Evolutionary conservation across 345 rosid species (phyloP).

Genomic region (Passiflora organensis): DNA sequence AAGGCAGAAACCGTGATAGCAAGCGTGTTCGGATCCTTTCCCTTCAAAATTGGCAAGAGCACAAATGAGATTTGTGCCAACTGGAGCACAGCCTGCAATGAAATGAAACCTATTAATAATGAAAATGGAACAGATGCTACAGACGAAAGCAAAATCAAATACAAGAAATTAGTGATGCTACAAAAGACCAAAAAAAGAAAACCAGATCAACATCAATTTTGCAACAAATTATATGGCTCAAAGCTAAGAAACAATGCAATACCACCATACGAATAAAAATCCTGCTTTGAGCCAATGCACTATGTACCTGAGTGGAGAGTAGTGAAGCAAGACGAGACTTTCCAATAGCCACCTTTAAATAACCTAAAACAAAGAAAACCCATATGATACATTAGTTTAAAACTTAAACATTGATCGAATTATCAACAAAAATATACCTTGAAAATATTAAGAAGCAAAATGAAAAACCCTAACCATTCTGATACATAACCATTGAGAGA

Average conservation of each 20-base stretch:
- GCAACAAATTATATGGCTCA: too few species aligned
- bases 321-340: slow-evolving; percentile 34
- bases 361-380: slow-evolving; percentile 24
- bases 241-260: neutral
- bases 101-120: neutral
- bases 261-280: neutral
- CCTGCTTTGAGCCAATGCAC: neutral
- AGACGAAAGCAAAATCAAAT: neutral
- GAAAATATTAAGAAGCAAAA: too few species aligned
- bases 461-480: neutral
- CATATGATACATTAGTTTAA: neutral
- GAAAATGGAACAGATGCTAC: neutral
- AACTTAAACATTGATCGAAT: neutral
- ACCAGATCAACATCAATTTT: neutral
- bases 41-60: slow-evolving; percentile 20
- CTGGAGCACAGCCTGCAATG: slow-evolving; percentile 40
- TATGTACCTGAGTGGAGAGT: slow-evolving; percentile 38
- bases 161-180: neutral
- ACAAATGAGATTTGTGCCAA: slow-evolving; percentile 29
- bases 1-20: slow-evolving; percentile 33
- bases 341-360: slow-evolving; percentile 50
- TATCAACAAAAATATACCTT: neutral
- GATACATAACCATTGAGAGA: neutral
- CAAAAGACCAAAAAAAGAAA: neutral
- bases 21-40: slow-evolving; percentile 6